phyloP scores from a whole-genome alignment of 192 early-diverging fungal species.

The Linnemannia elongata region DNA sequence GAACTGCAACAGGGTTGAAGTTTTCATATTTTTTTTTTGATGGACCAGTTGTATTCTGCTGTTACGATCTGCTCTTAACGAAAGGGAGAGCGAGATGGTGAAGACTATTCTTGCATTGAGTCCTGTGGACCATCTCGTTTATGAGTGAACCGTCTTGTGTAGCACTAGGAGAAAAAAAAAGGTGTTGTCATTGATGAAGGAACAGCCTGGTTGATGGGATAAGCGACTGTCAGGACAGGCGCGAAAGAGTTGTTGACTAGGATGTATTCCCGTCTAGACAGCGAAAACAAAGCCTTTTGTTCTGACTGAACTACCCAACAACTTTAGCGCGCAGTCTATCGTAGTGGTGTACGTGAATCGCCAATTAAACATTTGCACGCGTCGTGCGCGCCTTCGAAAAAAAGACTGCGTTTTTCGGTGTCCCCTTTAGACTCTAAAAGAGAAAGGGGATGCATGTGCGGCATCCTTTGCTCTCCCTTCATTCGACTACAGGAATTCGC shows the following conservation, averaged over 20 bases:
- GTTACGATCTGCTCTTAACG: background rate
- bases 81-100: background rate
- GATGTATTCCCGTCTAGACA: too few relatives aligned
- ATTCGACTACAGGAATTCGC: background rate
- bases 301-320: too few relatives aligned
- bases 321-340: too few relatives aligned
- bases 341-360: background rate
- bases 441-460: background rate
- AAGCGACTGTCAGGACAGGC: too few relatives aligned
- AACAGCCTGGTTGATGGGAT: too few relatives aligned
- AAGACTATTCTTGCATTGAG: background rate
- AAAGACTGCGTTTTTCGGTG: slow-evolving; percentile 3
- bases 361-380: background rate
- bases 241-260: too few relatives aligned
- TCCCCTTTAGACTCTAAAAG: background rate
- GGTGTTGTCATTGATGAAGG: too few relatives aligned
- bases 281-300: too few relatives aligned
- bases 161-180: too few relatives aligned
- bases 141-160: too few relatives aligned
- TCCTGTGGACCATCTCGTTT: too few relatives aligned
- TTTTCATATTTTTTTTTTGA: background rate
- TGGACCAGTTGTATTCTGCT: background rate
- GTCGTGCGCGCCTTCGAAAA: background rate
- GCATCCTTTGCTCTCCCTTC: background rate
- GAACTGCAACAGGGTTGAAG: background rate